These are phyloP conservation scores for Corylus avellana DNA, from an alignment of 306 rosid genomes.

Conservation along the genomic window DNA sequence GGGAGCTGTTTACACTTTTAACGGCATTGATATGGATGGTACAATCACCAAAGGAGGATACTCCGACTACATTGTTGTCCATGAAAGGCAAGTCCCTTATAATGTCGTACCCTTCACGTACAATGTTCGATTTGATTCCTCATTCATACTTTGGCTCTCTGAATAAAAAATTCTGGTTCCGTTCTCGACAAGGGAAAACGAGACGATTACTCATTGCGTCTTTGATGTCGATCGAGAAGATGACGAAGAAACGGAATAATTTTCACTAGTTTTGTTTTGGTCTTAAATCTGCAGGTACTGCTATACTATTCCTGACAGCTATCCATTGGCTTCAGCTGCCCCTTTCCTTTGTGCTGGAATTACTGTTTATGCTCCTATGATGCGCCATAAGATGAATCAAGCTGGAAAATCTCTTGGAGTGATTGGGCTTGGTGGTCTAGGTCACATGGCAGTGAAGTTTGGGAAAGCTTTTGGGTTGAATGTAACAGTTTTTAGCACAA, in stretches of 20 bases:
- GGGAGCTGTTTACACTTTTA: slow-evolving; percentile 56
- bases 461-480: slow-evolving; percentile 72
- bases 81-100: slow-evolving; percentile 51
- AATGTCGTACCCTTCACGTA: not conserved
- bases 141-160: no score
- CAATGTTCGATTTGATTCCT: no score
- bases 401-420: slow-evolving; percentile 88
- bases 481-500: slow-evolving; percentile 79
- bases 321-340: slow-evolving; percentile 82
- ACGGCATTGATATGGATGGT: slow-evolving; percentile 66
- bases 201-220: no score
- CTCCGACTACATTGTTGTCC: slow-evolving; percentile 63
- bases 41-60: slow-evolving; percentile 83
- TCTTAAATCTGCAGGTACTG: slow-evolving; percentile 62
- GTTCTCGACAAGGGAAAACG: no score
- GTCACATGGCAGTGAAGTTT: slow-evolving; percentile 38
- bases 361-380: slow-evolving; percentile 82
- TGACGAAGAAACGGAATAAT: no score
- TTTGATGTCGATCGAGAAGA: no score
- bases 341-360: slow-evolving; percentile 95
- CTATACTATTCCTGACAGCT: slow-evolving; percentile 62
- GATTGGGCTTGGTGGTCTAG: slow-evolving; percentile 91
- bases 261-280: not conserved
- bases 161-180: no score
- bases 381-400: slow-evolving; percentile 79